These are phyloP conservation scores for Kwoniella dejecticola DNA, from an alignment of 768 basidiomycete genomes.

Conservation along the genomic window DNA sequence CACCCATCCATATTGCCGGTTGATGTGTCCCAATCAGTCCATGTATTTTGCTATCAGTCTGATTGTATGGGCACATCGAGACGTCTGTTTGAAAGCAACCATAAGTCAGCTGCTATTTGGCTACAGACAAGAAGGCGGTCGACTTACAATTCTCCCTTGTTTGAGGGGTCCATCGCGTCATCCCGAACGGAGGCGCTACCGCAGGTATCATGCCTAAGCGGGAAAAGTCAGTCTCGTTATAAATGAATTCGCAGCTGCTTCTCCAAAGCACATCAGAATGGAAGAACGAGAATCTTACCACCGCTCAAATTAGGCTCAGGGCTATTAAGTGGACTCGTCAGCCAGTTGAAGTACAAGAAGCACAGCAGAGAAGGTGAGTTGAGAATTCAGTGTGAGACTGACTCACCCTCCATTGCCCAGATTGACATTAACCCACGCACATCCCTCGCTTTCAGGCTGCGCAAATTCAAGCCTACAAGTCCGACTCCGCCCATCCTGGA, in stretches of 20 bases:
- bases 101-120: not conserved
- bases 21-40: slow-evolving; percentile 80
- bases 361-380: not conserved
- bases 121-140: not conserved
- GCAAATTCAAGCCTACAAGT: slow-evolving; percentile 18
- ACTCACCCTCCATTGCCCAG: slow-evolving; percentile 44
- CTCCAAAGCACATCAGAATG: not conserved
- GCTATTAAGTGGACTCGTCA: slow-evolving; percentile 7
- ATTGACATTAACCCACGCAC: slow-evolving; percentile 39
- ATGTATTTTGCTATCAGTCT: slow-evolving; percentile 64
- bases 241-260: no score
- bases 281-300: slow-evolving; percentile 15
- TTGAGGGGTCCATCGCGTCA: slow-evolving; percentile 84
- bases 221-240: not conserved
- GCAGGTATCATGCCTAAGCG: slow-evolving; percentile 68
- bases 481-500: slow-evolving; percentile 35
- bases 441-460: slow-evolving; percentile 25
- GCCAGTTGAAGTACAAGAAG: not conserved
- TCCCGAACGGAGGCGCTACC: slow-evolving; percentile 72
- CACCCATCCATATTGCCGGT: slow-evolving; percentile 84
- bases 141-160: slow-evolving; percentile 71
- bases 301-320: slow-evolving; percentile 41
- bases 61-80: slow-evolving; percentile 46
- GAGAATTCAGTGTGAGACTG: no score
- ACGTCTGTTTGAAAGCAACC: slow-evolving; percentile 21